These are phyloP conservation scores for Leccinum barrowsii DNA, from an alignment of 768 basidiomycete species.

Conservation along the genomic window DNA sequence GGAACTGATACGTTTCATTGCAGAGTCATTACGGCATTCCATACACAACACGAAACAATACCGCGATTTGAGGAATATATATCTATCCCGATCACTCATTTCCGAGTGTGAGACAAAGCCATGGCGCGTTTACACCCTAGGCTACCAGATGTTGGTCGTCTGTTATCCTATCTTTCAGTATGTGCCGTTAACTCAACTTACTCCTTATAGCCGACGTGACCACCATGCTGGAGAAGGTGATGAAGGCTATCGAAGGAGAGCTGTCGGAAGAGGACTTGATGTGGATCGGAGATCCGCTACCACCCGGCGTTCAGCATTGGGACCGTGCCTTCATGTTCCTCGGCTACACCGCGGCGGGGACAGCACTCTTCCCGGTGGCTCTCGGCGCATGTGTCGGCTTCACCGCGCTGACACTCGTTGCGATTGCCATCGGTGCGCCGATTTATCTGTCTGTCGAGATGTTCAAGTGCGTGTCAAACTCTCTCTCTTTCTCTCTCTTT, in stretches of 20 bases:
- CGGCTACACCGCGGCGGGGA: not conserved
- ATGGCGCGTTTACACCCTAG: not conserved
- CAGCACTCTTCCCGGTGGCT: conserved; percentile 6
- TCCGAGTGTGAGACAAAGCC: not conserved
- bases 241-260: conserved; percentile 16
- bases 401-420: not conserved
- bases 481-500: too few relatives aligned
- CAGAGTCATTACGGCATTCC: not conserved
- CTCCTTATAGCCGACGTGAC: conserved; percentile 13
- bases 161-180: not conserved
- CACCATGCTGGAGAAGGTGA: conserved; percentile 18
- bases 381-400: conserved; percentile 14
- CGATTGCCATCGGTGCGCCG: not conserved
- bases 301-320: conserved; percentile 22
- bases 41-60: not conserved
- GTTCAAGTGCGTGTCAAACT: not conserved
- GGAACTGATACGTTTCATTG: not conserved
- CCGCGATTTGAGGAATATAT: not conserved
- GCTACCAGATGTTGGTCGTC: not conserved
- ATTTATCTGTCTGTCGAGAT: not conserved
- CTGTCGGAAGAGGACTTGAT: conserved; percentile 16
- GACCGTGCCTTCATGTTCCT: not conserved
- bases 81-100: not conserved
- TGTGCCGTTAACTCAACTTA: not conserved
- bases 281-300: conserved; percentile 13